Evolutionary conservation across 148 eudicot species (phyloP), one percentile per base, ranked within the genome.

Genomic region (Persicaria maculosa): DNA sequence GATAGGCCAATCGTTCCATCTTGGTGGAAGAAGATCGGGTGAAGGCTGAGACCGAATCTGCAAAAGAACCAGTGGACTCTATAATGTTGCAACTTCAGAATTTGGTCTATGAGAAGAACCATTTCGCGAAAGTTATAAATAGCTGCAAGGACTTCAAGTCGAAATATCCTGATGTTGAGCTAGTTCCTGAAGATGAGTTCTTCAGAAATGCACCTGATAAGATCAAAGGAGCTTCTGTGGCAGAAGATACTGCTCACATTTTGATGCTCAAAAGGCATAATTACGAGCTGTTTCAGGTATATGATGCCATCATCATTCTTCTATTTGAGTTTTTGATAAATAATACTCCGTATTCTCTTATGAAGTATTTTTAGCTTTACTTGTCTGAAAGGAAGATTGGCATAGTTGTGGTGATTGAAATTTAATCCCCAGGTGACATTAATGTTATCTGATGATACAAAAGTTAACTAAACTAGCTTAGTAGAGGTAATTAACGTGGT

Each of bases 111-210:
- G 98, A 95, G 88, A 95, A 95, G 81, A 95, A 84, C 82, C 93
- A 92, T 80, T 90, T 92, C 69, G 80, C 88, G 71, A 95, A 95
- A 83, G 98, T 97, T 43, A 92, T 95, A 77, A 92, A 90, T 80
- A 93, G 90, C 65, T 95, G 90, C 92, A 92, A 85, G 74, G 98
- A 95, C 79, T 95, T 92, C 79, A 92, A 92, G 86, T 92, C 98
- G 1, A 95, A 95, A 82, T 86, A 95, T 86, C 93, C 93, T 19
- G 93, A 90, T 75, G 92, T 95, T 80, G 88, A 95, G 77, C 96
- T 95, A 71, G 96, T 92, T 52, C 84, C 96, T 0, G 93, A 90
- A 85, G 93, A 89, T 79, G 97, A 92, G 19, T 95, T 92, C 81
- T 85, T 86, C 25, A 88, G 79, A 79, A 83, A 87, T 79, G 98